Evolutionary conservation across 352 stramenopile genomes (phyloP).

Genomic region (Bremia lactucae): DNA sequence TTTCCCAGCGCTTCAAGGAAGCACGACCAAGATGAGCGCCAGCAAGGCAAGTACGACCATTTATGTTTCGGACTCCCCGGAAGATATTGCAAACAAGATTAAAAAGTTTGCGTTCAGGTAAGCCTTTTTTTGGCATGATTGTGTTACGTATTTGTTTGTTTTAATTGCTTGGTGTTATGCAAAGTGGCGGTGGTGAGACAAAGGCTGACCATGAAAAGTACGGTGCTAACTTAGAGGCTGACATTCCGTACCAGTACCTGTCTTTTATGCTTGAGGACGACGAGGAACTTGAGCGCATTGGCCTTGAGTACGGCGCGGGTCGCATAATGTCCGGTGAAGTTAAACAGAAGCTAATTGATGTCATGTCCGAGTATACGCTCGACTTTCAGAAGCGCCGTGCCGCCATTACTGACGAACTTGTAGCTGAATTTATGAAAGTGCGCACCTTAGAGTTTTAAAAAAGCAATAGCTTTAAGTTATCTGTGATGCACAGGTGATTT

Average conservation of each 20-base stretch:
- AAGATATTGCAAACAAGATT: conserved; percentile 92
- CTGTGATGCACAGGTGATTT: conserved; percentile 1
- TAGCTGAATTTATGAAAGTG: conserved; percentile 95
- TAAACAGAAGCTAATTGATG: conserved; percentile 94
- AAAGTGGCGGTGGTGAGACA: conserved; percentile 93
- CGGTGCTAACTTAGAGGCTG: conserved; percentile 96
- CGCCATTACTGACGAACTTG: conserved; percentile 90
- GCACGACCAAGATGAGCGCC: conserved; percentile 97
- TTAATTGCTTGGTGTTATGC: conserved; percentile 61
- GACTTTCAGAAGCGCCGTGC: conserved; percentile 92
- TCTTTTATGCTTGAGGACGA: conserved; percentile 99
- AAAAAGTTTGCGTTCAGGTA: conserved; percentile 84
- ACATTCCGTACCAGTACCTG: conserved; percentile 98
- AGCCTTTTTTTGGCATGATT: not conserved
- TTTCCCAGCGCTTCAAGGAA: conserved; percentile 97
- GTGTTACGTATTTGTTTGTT: conserved; percentile 6
- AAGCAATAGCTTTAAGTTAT: conserved; percentile 10
- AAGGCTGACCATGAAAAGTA: conserved; percentile 97
- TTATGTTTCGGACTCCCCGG: conserved; percentile 97
- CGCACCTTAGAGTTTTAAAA: conserved; percentile 86
- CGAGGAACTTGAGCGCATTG: conserved; percentile 90
- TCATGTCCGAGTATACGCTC: conserved; percentile 86
- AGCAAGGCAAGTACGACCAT: conserved; percentile 95
- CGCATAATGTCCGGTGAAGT: conserved; percentile 96
- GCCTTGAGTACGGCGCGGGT: conserved; percentile 92